Base-by-base conservation (phyloP, 1,284 basidiomycete genomes). In the Caloboletus inedulis region DNA sequence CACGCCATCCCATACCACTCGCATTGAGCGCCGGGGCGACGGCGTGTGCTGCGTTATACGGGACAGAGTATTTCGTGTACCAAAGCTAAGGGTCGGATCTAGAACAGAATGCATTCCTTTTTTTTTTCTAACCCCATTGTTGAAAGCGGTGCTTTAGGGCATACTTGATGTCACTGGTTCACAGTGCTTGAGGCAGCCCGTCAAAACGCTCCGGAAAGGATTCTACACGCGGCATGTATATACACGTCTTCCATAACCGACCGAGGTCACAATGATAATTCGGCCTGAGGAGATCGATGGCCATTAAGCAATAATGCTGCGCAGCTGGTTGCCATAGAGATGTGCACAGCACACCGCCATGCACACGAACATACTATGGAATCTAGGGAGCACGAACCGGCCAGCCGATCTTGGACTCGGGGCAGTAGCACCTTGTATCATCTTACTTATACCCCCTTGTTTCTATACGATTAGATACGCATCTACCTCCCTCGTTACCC, bases 51-150 rank as follows among this genome's bases (percentile, higher is more conserved):
- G 61, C 64, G 18, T 51, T 78, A 13, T 79, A 78, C 43, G 77
- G 76, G 23, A 69, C 69, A 6, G 75, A 78, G 43, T 73, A 78
- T 53, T 74, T 74, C 55, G 4, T 71, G n/a, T 70, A 70, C n/a
- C 67, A 69, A 47, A 62, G 42, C 19, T 70, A 34, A 65, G 39
- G 3, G 9, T 7, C 6, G 23, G 16, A 27, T 50, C 30, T 30
- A 37, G 33, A 47, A 25, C 2, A 16, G 27, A 27, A 36, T 13
- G 1, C 16, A 13, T 35, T 23, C 2, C 12, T 7, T 6, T 9
- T 25, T 19, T 39, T 23, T 23, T 21, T 18, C 10, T 7, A 9
- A 18, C 19, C 6, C 8, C 10, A 18, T 51, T 10, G 25, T 29
- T 52, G 33, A 14, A 40, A 6, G 21, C 4, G 48, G 30, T 49